Evolutionary conservation across 1,284 basidiomycete genomes (phyloP), one percentile per base, ranked within the genome.

Genomic region (Irpex rosettiformis): DNA sequence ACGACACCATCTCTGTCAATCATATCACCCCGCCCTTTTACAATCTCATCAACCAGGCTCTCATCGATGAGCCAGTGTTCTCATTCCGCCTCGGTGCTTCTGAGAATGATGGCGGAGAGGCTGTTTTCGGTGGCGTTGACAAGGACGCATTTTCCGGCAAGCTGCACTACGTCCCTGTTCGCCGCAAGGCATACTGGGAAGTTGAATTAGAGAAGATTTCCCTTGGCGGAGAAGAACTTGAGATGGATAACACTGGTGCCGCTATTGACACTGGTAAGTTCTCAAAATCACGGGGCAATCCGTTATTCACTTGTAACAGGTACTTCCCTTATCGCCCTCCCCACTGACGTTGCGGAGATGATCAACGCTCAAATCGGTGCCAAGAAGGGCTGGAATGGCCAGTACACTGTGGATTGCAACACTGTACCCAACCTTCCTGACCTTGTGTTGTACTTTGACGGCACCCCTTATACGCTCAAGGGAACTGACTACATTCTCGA

Each of bases 171-270:
- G 93, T 92, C 27, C 96, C 97, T 58, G 82, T 99, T 59, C 91
- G 96, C 69, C 87, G 95, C 70, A 95, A 93, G 81, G 97, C 95
- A 5, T 99, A 99, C 80, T 99, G 97, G 97, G 94, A 98, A 73
- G 94, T 98, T 58, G 94, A 96, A 73, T 86, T 99, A 25, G 82
- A 93, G 76, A 88, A 88, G 72, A 84, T 98, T 59, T 70, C 77
- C 4, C 95, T 98, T 61, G 96, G 94, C 58, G 82, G 89, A 54
- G 96, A 96, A 55, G 82, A 80, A 52, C 82, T 96, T 45, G 91
- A 95, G 66, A 82, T 96, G 16, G 91, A 95, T 66, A 89, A 86
- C 76, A 94, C 94, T 56, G 94, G 96, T 55, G 96, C 96, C 66
- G 96, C 95, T 54, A 98, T 98, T 66, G 96, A 98, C 73, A 98